These are phyloP conservation scores for Proliferodiscus dingleyae DNA, from an alignment of 2,329 filamentous ascomycete genomes.

Conservation along the genomic window DNA sequence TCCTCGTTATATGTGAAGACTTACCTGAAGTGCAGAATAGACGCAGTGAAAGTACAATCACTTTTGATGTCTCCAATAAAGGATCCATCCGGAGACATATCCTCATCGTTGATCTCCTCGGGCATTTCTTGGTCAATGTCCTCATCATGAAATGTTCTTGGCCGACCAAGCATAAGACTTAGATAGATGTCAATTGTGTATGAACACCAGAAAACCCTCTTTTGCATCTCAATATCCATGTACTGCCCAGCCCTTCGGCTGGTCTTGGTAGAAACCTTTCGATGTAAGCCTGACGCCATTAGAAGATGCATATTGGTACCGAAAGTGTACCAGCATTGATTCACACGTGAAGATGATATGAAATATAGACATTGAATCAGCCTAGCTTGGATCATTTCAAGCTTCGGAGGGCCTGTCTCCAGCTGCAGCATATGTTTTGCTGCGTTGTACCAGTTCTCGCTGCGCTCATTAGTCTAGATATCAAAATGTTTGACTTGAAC, in stretches of 20 bases:
- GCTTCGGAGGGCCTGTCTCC: conserved; percentile 48
- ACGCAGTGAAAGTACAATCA: too few relatives aligned
- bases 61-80: too few relatives aligned
- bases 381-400: conserved; percentile 54
- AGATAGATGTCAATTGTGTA: conserved; percentile 61
- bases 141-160: conserved; percentile 56
- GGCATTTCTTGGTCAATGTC: conserved; percentile 60
- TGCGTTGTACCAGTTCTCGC: too few relatives aligned
- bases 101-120: conserved; percentile 49
- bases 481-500: conserved; percentile 1
- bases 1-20: too few relatives aligned
- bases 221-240: conserved; percentile 44
- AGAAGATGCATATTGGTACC: conserved; percentile 51
- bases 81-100: conserved; percentile 37
- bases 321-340: conserved; percentile 57
- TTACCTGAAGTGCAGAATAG: too few relatives aligned
- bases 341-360: conserved; percentile 53
- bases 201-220: conserved; percentile 57
- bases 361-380: conserved; percentile 55
- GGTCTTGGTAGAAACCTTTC: conserved; percentile 34
- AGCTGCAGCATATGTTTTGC: conserved; percentile 37
- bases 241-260: neutral
- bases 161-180: conserved; percentile 57
- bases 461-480: too few relatives aligned
- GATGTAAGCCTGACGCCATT: conserved; percentile 41